These are phyloP conservation scores for Pseudomassariella vexata DNA, from an alignment of 2,329 filamentous ascomycete genomes.

Conservation along the genomic window DNA sequence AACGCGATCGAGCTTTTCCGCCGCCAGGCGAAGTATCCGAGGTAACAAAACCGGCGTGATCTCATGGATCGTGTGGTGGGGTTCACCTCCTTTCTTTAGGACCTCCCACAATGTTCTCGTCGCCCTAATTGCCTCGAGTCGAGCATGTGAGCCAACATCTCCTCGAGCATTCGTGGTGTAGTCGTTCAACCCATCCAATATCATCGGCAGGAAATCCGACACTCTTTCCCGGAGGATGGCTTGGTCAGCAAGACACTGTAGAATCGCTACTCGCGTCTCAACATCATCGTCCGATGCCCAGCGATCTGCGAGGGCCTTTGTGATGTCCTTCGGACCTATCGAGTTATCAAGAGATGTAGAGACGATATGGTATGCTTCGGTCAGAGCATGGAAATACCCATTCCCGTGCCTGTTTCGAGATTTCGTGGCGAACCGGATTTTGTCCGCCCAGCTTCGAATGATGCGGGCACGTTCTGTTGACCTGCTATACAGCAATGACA, in stretches of 20 bases:
- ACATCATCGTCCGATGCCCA: constrained; percentile 46
- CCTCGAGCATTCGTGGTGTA: constrained; percentile 87
- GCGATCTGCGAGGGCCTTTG: constrained; percentile 40
- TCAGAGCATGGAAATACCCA: constrained; percentile 49
- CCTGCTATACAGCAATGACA: constrained; percentile 40
- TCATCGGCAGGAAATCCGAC: constrained; percentile 34
- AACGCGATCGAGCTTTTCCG: constrained; percentile 88
- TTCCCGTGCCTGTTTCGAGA: constrained; percentile 32
- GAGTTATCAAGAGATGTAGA: constrained; percentile 9
- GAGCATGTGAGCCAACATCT: constrained; percentile 82
- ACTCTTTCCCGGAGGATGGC: constrained; percentile 36
- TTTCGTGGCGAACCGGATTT: constrained; percentile 28
- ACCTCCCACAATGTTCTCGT: constrained; percentile 55
- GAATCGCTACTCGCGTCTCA: constrained; percentile 48
- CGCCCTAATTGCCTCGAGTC: constrained; percentile 74
- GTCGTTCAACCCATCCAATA: constrained; percentile 66
- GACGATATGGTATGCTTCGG: constrained; percentile 40
- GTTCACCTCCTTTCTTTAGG: constrained; percentile 9
- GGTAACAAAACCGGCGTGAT: constrained; percentile 36
- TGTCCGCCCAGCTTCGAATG: constrained; percentile 41
- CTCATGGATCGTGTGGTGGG: constrained; percentile 3
- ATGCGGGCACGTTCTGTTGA: constrained; percentile 28
- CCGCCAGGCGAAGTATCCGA: constrained; percentile 60
- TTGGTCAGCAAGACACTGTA: constrained; percentile 47
- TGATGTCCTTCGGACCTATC: constrained; percentile 21